Evolutionary conservation across 1,139 yeast species (phyloP).

Genomic region (Candida anutae): DNA sequence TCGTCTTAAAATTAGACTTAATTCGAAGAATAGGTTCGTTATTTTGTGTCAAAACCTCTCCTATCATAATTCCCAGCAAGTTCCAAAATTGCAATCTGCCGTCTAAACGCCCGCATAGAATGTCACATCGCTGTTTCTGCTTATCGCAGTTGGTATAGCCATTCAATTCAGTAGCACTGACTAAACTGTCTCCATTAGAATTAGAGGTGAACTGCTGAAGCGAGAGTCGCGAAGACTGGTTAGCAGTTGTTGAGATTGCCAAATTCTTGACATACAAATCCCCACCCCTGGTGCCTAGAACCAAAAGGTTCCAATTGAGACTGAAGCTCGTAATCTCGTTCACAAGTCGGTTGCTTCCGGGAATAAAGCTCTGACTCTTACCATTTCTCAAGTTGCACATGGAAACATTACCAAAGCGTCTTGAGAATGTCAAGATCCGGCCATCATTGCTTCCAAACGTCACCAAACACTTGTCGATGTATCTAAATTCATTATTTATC

Average conservation of each 20-base stretch:
- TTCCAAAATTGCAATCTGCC: constrained; percentile 25
- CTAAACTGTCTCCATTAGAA: constrained; percentile 7
- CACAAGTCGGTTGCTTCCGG: constrained; percentile 25
- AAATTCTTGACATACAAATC: constrained; percentile 26
- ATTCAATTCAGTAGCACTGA: constrained; percentile 18
- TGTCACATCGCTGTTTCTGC: constrained; percentile 17
- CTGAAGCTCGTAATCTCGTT: constrained; percentile 16
- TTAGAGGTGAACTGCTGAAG: constrained; percentile 11
- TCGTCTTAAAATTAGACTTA: constrained; percentile 22
- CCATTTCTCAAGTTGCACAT: constrained; percentile 36
- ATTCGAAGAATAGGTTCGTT: constrained; percentile 16
- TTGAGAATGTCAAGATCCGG: constrained; percentile 26
- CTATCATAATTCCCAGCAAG: constrained; percentile 15
- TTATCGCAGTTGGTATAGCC: constrained; percentile 14
- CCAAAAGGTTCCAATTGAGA: constrained; percentile 28
- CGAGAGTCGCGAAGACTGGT: constrained; percentile 15
- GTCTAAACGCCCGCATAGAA: constrained; percentile 17
- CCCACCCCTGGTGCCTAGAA: constrained; percentile 23
- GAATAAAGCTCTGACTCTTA: constrained; percentile 31
- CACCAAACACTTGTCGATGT: constrained; percentile 20
- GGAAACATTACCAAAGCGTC: constrained; percentile 27
- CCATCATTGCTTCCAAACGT: constrained; percentile 38
- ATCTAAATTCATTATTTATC: constrained; percentile 18
- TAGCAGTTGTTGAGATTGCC: constrained; percentile 24
- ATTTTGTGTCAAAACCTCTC: constrained; percentile 9